phyloP scores from a whole-genome alignment of 2,329 filamentous ascomycete genomes.

The Stachybotrys chlorohalonatus region DNA sequence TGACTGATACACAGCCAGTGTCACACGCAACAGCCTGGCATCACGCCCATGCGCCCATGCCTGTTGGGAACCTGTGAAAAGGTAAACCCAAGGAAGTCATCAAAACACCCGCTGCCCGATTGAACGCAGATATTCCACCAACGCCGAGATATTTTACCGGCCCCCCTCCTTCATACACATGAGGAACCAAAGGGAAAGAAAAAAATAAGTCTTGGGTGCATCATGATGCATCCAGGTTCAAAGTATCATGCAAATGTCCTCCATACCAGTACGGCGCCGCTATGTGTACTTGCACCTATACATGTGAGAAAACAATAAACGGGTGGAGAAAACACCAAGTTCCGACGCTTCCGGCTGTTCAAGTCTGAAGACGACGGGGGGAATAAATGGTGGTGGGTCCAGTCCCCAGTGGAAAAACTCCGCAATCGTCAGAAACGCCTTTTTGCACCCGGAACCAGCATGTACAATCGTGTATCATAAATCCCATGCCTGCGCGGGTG shows the following conservation, averaged over 20 bases:
- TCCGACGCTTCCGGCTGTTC: constrained; percentile 8
- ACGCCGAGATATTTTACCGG: constrained; percentile 6
- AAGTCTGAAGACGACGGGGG: neutral
- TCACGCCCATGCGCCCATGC: neutral
- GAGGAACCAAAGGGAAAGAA: neutral
- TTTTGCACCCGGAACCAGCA: neutral
- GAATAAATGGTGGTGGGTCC: neutral
- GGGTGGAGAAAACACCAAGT: constrained; percentile 3
- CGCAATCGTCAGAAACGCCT: neutral
- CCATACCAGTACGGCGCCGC: constrained; percentile 7
- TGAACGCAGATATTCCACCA: neutral
- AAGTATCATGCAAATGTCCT: constrained; percentile 5
- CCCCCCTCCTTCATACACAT: constrained; percentile 1
- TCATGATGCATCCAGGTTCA: constrained; percentile 11
- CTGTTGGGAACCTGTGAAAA: no score
- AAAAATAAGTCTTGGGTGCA: neutral
- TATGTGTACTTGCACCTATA: constrained; percentile 13
- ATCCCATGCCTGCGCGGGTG: neutral
- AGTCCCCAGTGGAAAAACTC: neutral
- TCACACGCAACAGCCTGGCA: neutral
- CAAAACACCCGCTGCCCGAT: neutral
- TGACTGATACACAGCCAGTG: neutral
- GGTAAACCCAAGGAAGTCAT: no score
- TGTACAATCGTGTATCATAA: neutral
- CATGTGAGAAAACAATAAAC: constrained; percentile 6